These are phyloP conservation scores for Lineolata rhizophorae DNA, from an alignment of 495 filamentous ascomycete species.

Conservation along the genomic window DNA sequence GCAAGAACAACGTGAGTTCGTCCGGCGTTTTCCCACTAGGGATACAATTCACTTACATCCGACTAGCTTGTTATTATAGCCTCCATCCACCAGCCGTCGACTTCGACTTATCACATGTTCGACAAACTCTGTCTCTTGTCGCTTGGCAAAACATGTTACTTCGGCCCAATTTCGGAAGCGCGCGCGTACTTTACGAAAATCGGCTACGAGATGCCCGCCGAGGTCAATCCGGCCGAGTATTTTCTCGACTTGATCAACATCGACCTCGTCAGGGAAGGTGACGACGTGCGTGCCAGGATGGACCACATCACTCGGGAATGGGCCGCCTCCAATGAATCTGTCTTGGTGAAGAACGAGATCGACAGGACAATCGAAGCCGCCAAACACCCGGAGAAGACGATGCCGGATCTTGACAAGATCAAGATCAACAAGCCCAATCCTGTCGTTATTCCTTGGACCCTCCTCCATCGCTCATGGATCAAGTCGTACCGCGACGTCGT, in stretches of 20 bases:
- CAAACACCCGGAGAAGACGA: neutral
- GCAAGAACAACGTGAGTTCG: neutral
- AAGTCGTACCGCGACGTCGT: neutral
- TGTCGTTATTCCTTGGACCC: neutral
- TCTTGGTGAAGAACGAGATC: neutral
- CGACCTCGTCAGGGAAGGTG: neutral
- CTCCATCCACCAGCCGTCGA: constrained; percentile 1
- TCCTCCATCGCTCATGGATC: neutral
- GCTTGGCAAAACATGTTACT: constrained; percentile 1
- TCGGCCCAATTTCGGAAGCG: neutral
- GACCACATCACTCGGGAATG: constrained; percentile 1
- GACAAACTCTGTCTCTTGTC: constrained; percentile 1
- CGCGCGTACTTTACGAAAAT: neutral
- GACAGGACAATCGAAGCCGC: neutral
- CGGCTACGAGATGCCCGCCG: neutral
- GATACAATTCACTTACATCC: neutral
- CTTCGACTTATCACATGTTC: neutral
- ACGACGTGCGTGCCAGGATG: neutral
- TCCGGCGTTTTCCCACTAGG: neutral
- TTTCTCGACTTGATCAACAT: constrained; percentile 1
- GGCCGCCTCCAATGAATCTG: neutral
- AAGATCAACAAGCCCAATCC: neutral
- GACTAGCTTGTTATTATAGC: constrained; percentile 2
- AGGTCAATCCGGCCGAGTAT: constrained; percentile 1
- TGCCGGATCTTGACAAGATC: neutral